Conservation (phyloP, 225 moss, liverwort and hornwort genomes). For the Ulota crispa region DNA sequence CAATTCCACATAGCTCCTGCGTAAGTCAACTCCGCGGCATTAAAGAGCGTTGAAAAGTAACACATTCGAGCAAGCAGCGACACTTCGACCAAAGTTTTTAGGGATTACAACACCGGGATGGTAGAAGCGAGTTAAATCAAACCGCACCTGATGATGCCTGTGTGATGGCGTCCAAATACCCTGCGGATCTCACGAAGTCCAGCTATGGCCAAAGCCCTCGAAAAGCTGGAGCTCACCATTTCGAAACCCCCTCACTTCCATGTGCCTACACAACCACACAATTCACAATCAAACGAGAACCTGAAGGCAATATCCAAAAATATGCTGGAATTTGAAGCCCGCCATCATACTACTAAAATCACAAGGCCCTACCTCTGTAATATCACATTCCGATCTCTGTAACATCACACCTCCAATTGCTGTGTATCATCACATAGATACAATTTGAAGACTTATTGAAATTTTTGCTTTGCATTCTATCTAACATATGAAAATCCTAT, state of each 20-base stretch:
- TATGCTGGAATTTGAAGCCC: not conserved
- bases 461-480: no score
- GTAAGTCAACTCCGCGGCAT: not conserved
- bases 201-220: slow-evolving; percentile 19
- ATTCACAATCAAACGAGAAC: not conserved
- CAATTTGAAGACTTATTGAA: no score
- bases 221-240: slow-evolving; percentile 28
- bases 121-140: not conserved
- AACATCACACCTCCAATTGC: no score
- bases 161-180: slow-evolving; percentile 8
- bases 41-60: not conserved
- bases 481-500: no score
- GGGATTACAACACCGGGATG: not conserved
- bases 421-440: no score
- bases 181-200: not conserved
- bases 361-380: no score
- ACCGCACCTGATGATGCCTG: slow-evolving; percentile 23
- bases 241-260: not conserved
- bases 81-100: not conserved
- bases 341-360: no score
- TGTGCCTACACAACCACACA: not conserved
- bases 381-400: no score
- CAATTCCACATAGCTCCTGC: slow-evolving; percentile 25
- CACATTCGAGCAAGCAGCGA: not conserved
- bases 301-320: not conserved